phyloP scores from a whole-genome alignment of 2,329 filamentous ascomycete genomes.

The Sclerotinia nivalis region DNA sequence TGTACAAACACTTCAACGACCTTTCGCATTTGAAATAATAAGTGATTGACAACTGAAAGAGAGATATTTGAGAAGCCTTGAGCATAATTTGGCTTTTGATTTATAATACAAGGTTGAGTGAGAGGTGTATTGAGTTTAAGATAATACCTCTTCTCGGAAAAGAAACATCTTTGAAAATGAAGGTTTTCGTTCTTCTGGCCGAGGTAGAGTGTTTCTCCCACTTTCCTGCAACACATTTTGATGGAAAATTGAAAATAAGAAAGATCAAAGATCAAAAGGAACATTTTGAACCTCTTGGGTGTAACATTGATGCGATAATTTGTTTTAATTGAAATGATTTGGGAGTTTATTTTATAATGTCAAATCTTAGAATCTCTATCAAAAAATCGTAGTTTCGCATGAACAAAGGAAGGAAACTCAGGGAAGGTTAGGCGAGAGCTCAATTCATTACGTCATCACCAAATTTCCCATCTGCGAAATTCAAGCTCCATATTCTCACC shows the following conservation, averaged over 20 bases:
- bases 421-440: background rate
- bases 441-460: conserved; percentile 11
- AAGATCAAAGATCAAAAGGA: too few relatives aligned
- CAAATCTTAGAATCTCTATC: background rate
- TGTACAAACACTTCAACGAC: too few relatives aligned
- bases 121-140: background rate
- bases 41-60: background rate
- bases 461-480: background rate
- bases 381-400: background rate
- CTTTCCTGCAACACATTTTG: too few relatives aligned
- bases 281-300: too few relatives aligned
- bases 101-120: background rate
- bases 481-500: background rate
- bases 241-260: too few relatives aligned
- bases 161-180: too few relatives aligned
- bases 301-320: too few relatives aligned
- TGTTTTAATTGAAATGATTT: too few relatives aligned
- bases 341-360: background rate
- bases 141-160: too few relatives aligned
- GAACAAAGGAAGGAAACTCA: background rate
- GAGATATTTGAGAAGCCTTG: background rate
- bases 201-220: too few relatives aligned
- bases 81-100: background rate
- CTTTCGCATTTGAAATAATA: too few relatives aligned
- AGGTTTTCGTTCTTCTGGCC: too few relatives aligned